A percentile compares a stretch with the other conserved stretches of the same genome.
Conservation (phyloP, 768 basidiomycete genomes). For the Suillus brevipes region DNA sequence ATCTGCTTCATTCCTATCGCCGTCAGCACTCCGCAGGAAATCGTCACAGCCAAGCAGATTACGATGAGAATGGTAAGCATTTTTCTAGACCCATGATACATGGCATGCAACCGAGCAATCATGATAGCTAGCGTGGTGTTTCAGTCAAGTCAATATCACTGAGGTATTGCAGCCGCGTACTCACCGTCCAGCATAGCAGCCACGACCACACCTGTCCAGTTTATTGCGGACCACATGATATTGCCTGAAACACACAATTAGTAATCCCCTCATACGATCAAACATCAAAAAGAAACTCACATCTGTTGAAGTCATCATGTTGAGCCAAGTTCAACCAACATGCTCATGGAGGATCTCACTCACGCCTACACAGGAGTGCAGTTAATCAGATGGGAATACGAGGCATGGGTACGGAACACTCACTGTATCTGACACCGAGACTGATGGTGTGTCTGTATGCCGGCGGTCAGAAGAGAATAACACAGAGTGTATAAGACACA, state of each 20-base stretch:
- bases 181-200: background rate
- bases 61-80: background rate
- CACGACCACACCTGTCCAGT: background rate
- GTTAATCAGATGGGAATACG: background rate
- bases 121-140: background rate
- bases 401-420: background rate
- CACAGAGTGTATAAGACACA: background rate
- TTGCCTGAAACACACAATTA: background rate
- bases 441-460: background rate
- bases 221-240: background rate
- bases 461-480: background rate
- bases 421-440: background rate
- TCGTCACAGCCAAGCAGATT: background rate
- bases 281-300: background rate
- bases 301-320: background rate
- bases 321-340: background rate
- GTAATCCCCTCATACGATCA: background rate
- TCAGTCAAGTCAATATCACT: background rate
- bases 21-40: background rate
- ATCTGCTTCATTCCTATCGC: background rate
- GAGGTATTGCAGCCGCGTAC: background rate
- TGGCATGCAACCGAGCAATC: background rate
- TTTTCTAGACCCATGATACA: background rate
- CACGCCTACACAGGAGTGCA: background rate
- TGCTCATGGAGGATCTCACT: background rate